Percentiles rank a stretch among this genome's conserved stretches.
These are phyloP conservation scores for Flaveria sonorensis DNA, from an alignment of 129 eudicot species.

Conservation along the genomic window DNA sequence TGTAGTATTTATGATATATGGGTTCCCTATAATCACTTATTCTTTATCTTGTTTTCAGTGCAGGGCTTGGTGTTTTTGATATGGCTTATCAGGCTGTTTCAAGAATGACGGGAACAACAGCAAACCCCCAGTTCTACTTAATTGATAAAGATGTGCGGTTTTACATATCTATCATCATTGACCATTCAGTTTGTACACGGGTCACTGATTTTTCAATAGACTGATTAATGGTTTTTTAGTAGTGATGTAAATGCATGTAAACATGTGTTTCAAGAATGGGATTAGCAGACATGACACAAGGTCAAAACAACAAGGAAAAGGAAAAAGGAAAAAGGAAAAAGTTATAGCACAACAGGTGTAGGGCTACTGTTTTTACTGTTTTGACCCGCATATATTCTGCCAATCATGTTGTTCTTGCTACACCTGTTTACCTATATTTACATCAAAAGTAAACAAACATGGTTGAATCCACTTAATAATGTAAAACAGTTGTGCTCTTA, in stretches of 20 bases:
- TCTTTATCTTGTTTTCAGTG: constrained; percentile 59
- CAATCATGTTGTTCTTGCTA: constrained; percentile 1
- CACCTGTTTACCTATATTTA: background rate
- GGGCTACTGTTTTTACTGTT: background rate
- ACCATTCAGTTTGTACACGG: constrained; percentile 10
- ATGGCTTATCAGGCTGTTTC: constrained; percentile 89
- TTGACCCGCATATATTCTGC: background rate
- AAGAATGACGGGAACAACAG: constrained; percentile 74
- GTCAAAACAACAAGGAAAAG: background rate
- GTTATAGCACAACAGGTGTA: background rate
- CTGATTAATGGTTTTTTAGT: background rate
- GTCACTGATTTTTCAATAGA: background rate
- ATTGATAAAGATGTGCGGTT: constrained; percentile 85
- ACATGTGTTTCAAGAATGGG: background rate
- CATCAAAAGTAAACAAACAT: background rate
- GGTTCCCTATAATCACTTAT: constrained; percentile 11
- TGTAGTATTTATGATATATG: constrained; percentile 12
- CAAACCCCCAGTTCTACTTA: constrained; percentile 86
- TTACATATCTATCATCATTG: constrained; percentile 5
- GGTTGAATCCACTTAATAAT: background rate
- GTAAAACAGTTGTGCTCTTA: background rate
- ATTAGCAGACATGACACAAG: background rate
- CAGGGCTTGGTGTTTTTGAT: constrained; percentile 98
- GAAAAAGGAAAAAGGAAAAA: background rate
- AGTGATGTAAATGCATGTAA: background rate